Conservation (phyloP, 768 basidiomycete genomes). For the Coprinellus aureogranulatus region DNA sequence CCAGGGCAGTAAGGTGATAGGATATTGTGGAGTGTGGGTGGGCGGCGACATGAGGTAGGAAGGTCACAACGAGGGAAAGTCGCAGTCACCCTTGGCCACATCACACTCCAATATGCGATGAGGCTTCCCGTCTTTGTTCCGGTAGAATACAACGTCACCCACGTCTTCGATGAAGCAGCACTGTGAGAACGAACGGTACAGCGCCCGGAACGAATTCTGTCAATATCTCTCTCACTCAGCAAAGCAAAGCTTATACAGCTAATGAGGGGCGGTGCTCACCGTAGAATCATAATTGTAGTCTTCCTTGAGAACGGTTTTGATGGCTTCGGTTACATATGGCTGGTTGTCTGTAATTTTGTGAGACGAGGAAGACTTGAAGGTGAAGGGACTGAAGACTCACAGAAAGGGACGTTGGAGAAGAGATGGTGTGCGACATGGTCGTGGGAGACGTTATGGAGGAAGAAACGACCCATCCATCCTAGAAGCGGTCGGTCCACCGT, state of each 20-base stretch:
- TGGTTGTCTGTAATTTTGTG: slow-evolving; percentile 46
- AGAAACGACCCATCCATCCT: slow-evolving; percentile 61
- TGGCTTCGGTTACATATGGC: slow-evolving; percentile 51
- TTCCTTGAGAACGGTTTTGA: slow-evolving; percentile 52
- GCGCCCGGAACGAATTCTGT: slow-evolving; percentile 57
- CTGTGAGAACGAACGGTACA: slow-evolving; percentile 58
- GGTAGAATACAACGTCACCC: slow-evolving; percentile 62
- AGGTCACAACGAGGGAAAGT: too few relatives aligned
- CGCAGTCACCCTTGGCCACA: too few relatives aligned
- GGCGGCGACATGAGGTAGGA: too few relatives aligned
- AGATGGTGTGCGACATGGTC: slow-evolving; percentile 59
- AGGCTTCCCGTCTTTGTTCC: slow-evolving; percentile 47
- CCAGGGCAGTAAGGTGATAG: too few relatives aligned
- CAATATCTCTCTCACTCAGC: too few relatives aligned
- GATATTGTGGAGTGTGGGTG: too few relatives aligned
- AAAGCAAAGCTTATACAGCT: too few relatives aligned
- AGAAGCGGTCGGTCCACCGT: slow-evolving; percentile 61
- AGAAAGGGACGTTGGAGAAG: slow-evolving; percentile 59
- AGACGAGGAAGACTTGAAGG: neutral
- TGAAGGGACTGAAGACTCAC: slow-evolving; percentile 22
- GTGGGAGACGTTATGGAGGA: slow-evolving; percentile 56
- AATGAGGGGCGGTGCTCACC: slow-evolving; percentile 37
- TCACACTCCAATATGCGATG: slow-evolving; percentile 23
- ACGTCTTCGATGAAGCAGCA: slow-evolving; percentile 66
- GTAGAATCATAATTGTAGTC: slow-evolving; percentile 64